Evolutionary conservation across 331 rosid species (phyloP), one percentile per base, ranked within the genome.

Genomic region (Erythrophleum ivorense): DNA sequence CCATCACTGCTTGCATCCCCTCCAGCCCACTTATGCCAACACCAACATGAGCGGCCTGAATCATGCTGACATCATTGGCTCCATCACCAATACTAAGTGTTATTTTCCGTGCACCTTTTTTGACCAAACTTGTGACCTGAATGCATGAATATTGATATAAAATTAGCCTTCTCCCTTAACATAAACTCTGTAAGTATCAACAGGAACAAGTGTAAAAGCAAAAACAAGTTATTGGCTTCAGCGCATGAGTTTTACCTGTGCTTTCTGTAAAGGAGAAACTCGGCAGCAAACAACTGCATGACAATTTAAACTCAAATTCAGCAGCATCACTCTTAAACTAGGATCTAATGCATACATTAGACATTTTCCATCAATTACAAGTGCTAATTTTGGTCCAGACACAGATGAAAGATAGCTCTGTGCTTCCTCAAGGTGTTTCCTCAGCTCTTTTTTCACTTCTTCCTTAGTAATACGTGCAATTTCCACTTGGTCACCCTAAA

Each of bases 291-390:
- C 97, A 84, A 95, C 99, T 49, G 98, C 88, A 81, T 83, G 87
- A 84, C 99, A 95, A 87, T 95, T 95, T 91, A 93, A 88, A 88
- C 99, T 93, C 81, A 95, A 88, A 80, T 89, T 93, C 19, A 95
- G 91, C 21, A 95, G 91, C 85, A 75, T 91, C 92, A 88, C 98
- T 77, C 99, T 87, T 82, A 95, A 88, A 88, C 82, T 89, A 75
- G 97, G 97, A 84, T 95, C 99, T 83, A 95, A 86, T 60, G 99
- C 99, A 89, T 95, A 93, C 99, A 95, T 95, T 87, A 95, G 81
- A 84, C 98, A 95, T 73, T 95, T 95, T 57, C 99, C 99, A 87
- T 95, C 99, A 80, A 95, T 95, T 74, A 95, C 94, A 77, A 95
- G 97, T 8, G 99, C 94, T 79, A 95, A 82, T 81, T 95, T 95